Percentiles rank a stretch among this genome's conserved stretches.
Conservation (phyloP, 257 asterid genomes). For the Solanum infundibuliforme region DNA sequence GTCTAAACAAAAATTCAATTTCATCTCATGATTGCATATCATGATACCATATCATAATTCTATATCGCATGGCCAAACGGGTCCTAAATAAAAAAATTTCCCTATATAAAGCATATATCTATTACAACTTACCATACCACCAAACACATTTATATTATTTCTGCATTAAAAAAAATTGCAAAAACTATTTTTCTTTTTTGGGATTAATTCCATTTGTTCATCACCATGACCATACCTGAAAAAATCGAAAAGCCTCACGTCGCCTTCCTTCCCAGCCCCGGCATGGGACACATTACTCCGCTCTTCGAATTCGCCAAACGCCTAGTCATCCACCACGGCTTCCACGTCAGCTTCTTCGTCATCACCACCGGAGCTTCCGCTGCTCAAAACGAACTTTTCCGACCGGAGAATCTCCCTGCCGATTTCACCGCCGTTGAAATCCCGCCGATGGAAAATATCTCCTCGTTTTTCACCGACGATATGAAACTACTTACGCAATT, state of each 20-base stretch:
- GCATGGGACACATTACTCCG: constrained; percentile 39
- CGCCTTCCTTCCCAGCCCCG: constrained; percentile 33
- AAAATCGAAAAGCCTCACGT: constrained; percentile 7
- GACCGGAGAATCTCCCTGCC: not conserved
- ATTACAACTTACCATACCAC: not conserved
- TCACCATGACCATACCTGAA: not conserved
- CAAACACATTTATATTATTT: not conserved
- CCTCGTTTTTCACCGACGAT: constrained; percentile 2
- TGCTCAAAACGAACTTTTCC: constrained; percentile 17
- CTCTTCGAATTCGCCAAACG: constrained; percentile 28
- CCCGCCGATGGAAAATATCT: constrained; percentile 24
- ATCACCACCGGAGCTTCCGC: constrained; percentile 29
- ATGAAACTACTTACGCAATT: constrained; percentile 13
- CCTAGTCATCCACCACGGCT: constrained; percentile 9
- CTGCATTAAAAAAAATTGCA: not conserved
- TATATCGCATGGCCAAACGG: too few relatives aligned
- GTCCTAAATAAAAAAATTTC: too few relatives aligned
- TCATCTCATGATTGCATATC: too few relatives aligned
- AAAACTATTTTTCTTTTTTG: not conserved
- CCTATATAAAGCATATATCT: not conserved
- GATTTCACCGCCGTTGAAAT: constrained; percentile 20
- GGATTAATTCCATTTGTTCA: not conserved
- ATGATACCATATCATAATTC: too few relatives aligned
- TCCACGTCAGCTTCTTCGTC: constrained; percentile 29
- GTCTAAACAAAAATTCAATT: too few relatives aligned